Conservation (phyloP, 441 rosid species). For the Cnidoscolus chayamansa region DNA sequence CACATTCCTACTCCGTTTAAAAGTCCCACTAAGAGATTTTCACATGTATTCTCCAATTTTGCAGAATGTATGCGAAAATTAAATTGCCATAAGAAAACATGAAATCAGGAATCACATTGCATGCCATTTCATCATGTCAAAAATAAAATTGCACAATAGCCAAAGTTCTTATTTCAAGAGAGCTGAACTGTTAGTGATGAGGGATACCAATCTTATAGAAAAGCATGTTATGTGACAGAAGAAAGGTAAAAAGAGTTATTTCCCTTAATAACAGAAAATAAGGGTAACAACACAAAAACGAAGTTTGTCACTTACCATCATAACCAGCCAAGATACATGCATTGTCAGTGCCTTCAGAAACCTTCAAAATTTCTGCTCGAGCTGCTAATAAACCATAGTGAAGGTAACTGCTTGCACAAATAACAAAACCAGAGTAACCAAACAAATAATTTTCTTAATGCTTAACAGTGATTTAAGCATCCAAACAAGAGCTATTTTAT, state of each 20-base stretch:
- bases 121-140: background rate
- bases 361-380: slow-evolving; percentile 83
- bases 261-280: background rate
- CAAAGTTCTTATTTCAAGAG: background rate
- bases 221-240: slow-evolving; percentile 2
- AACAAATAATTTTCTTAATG: slow-evolving; percentile 9
- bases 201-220: background rate
- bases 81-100: background rate
- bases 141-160: background rate
- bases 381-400: slow-evolving; percentile 93
- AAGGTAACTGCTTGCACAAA: slow-evolving; percentile 68
- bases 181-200: no score
- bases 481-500: slow-evolving; percentile 2
- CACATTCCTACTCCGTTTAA: background rate
- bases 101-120: background rate
- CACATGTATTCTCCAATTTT: slow-evolving; percentile 1
- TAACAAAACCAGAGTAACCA: slow-evolving; percentile 20
- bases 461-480: background rate
- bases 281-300: background rate
- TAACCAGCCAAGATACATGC: slow-evolving; percentile 79
- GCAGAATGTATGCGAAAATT: slow-evolving; percentile 1
- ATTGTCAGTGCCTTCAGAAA: slow-evolving; percentile 56
- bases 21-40: background rate
- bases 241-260: background rate
- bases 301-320: slow-evolving; percentile 51